A percentile compares a stretch with the other conserved stretches of the same genome.
Evolutionary conservation across 352 stramenopile species (phyloP).

Genomic region (Aphanomyces cochlioides): DNA sequence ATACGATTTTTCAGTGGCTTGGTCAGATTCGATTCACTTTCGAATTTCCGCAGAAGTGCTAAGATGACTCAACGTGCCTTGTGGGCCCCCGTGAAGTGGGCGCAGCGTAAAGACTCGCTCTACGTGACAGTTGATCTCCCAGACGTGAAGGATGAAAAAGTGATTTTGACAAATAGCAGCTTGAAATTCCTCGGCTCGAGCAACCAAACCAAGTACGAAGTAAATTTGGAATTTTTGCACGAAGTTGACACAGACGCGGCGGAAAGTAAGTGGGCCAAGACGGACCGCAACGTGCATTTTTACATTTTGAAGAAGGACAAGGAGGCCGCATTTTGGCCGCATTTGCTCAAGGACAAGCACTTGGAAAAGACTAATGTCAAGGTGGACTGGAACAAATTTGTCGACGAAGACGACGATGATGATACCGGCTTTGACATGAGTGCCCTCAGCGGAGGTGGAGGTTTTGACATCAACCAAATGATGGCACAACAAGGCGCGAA

Average conservation of each 20-base stretch:
- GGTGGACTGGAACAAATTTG: conserved; percentile 96
- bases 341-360: conserved; percentile 93
- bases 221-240: conserved; percentile 95
- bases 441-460: conserved; percentile 75
- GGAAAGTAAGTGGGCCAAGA: conserved; percentile 94
- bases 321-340: conserved; percentile 93
- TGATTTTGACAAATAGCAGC: conserved; percentile 84
- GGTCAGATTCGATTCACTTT: conserved; percentile 14
- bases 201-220: conserved; percentile 91
- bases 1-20: conserved; percentile 5
- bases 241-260: conserved; percentile 85
- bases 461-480: conserved; percentile 95
- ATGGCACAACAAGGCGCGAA: conserved; percentile 83
- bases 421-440: conserved; percentile 82
- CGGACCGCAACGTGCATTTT: conserved; percentile 93
- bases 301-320: conserved; percentile 95
- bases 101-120: conserved; percentile 93
- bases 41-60: neutral
- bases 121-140: conserved; percentile 96
- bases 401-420: conserved; percentile 95
- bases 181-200: conserved; percentile 89
- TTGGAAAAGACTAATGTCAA: conserved; percentile 96
- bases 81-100: conserved; percentile 93
- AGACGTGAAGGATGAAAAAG: conserved; percentile 92
- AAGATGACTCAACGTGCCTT: conserved; percentile 43